Evolutionary conservation across 345 rosid species (phyloP), one percentile per base, ranked within the genome.

Genomic region (Gossypium sturtianum): DNA sequence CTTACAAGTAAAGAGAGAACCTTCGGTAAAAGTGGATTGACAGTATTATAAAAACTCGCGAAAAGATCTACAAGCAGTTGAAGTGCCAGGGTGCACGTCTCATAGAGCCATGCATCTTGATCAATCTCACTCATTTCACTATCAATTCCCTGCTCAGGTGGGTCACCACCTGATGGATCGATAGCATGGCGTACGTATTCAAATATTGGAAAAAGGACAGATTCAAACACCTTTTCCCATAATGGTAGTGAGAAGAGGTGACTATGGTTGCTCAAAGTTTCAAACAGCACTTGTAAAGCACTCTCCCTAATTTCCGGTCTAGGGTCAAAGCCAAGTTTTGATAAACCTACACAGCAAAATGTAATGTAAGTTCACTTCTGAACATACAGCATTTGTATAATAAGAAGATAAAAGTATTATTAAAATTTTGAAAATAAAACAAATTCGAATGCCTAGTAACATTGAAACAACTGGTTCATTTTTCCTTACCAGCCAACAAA

Each of bases 61-160:
- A 95, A 95, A 76, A 95, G 97, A 90, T 95, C 99, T 61, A 95
- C 99, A 51, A 95, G 98, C 74, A 95, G 83, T 82, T 95, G 96
- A 49, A 95, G 91, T 79, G 99, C 97, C 84, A 95, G 79, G 12
- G 99, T 95, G 84, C 98, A 93, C 25, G 99, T 93, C 88, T 93
- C 99, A 56, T 95, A 95, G 51, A 95, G 93, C 99, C 99, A 95
- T 59, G 94, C 91, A 88, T 95, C 99, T 83, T 88, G 99, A 79
- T 95, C 98, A 60, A 89, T 89, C 81, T 93, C 99, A 68, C 79
- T 89, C 8, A 61, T 70, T 62, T 89, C 92, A 77, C 81, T 74
- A 79, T 81, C 89, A 61, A 75, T 80, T 79, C 81, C 96, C 75
- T 87, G 93, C 51, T 81, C 93, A 27, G 87, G 84, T 64, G 90